phyloP scores from a whole-genome alignment of 2,329 filamentous ascomycete species.

The Talaromyces pinophilus region DNA sequence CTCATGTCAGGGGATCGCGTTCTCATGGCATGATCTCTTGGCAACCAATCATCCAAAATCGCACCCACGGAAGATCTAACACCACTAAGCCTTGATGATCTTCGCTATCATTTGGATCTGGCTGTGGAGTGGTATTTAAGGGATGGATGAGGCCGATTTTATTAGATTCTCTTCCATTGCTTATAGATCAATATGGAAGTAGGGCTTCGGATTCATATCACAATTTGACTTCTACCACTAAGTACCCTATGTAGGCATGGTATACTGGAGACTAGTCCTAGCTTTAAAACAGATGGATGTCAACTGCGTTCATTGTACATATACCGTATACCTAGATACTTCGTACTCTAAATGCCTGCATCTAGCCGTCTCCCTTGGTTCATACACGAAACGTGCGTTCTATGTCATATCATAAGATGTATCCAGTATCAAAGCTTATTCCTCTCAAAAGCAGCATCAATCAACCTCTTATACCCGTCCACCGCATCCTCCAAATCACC shows the following conservation, averaged over 20 bases:
- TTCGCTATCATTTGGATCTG: not conserved
- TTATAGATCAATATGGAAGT: too few relatives aligned
- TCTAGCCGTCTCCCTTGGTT: not conserved
- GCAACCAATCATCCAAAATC: not conserved
- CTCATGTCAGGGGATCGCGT: not conserved
- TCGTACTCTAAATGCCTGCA: not conserved
- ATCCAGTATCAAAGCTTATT: constrained; percentile 1
- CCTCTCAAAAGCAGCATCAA: constrained; percentile 42
- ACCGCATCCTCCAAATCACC: constrained; percentile 76
- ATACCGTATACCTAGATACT: not conserved
- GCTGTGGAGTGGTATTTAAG: not conserved
- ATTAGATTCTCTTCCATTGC: too few relatives aligned
- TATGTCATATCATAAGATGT: not conserved
- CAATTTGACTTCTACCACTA: too few relatives aligned
- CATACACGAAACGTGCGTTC: not conserved
- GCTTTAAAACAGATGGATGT: too few relatives aligned
- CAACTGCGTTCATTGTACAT: not conserved
- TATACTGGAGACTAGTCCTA: too few relatives aligned
- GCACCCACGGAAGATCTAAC: not conserved
- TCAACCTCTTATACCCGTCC: constrained; percentile 72
- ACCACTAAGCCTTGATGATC: not conserved
- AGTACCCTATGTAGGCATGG: too few relatives aligned
- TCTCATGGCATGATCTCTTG: not conserved
- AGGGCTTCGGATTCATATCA: too few relatives aligned
- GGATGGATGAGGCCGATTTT: too few relatives aligned